phyloP scores from a whole-genome alignment of 1,284 basidiomycete genomes.

The Tilletia indica region DNA sequence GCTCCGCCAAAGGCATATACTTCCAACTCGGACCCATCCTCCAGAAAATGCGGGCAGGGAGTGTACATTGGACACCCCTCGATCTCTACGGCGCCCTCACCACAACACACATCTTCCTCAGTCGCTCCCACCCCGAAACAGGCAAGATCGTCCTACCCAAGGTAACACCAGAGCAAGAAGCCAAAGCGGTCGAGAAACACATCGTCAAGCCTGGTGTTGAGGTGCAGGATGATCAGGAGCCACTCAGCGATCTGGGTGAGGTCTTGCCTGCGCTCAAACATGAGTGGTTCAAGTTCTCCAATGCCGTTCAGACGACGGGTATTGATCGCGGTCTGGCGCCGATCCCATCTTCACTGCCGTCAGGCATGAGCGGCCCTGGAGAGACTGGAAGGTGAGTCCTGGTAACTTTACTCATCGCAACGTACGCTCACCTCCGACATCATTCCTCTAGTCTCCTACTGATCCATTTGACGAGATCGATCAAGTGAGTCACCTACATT shows the following conservation, averaged over 20 bases:
- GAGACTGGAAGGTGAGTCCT: slow-evolving; percentile 29
- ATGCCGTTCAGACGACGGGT: slow-evolving; percentile 34
- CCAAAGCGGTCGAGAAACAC: slow-evolving; percentile 5
- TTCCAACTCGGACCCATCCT: slow-evolving; percentile 49
- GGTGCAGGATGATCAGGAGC: slow-evolving; percentile 18
- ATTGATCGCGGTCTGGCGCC: slow-evolving; percentile 25
- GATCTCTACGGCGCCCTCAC: slow-evolving; percentile 52
- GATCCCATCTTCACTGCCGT: slow-evolving; percentile 51
- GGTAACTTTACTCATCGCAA: not conserved
- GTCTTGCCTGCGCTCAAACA: slow-evolving; percentile 36
- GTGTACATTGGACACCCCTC: slow-evolving; percentile 47
- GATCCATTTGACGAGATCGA: slow-evolving; percentile 28
- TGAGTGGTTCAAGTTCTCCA: slow-evolving; percentile 44
- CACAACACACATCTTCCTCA: slow-evolving; percentile 40
- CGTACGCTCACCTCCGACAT: not conserved
- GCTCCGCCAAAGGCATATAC: slow-evolving; percentile 44
- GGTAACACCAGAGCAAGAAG: not conserved
- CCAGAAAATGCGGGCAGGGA: slow-evolving; percentile 39
- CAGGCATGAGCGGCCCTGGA: slow-evolving; percentile 33
- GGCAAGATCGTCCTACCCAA: slow-evolving; percentile 16
- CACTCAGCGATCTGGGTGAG: slow-evolving; percentile 18
- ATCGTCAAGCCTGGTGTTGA: not conserved
- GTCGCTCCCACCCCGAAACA: not conserved
- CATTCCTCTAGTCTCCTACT: slow-evolving; percentile 19
- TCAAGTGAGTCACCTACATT: slow-evolving; percentile 29